phyloP scores from a whole-genome alignment of 2,329 filamentous ascomycete species.

The Fusarium abutilonis region DNA sequence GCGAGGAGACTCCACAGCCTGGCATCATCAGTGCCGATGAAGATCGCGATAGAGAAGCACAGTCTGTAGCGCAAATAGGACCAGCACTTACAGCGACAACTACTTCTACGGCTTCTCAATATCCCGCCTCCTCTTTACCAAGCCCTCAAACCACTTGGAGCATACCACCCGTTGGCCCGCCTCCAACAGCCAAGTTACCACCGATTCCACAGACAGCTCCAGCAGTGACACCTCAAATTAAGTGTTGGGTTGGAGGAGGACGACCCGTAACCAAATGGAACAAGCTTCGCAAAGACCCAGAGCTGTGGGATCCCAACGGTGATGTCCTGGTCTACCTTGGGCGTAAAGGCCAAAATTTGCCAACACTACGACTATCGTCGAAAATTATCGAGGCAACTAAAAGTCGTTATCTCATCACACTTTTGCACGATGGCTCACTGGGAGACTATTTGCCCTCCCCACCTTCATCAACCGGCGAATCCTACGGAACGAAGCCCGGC shows the following conservation, averaged over 20 bases:
- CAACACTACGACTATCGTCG: conserved; percentile 67
- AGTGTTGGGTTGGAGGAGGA: conserved; percentile 63
- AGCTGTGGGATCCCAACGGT: conserved; percentile 69
- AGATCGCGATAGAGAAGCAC: conserved; percentile 19
- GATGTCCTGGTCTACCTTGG: conserved; percentile 68
- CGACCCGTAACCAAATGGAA: conserved; percentile 63
- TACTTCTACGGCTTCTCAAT: conserved; percentile 31
- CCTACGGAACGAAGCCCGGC: conserved; percentile 50
- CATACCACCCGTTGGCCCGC: conserved; percentile 47
- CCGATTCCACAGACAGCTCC: conserved; percentile 49
- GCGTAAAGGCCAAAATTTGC: conserved; percentile 57
- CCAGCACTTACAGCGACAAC: conserved; percentile 18
- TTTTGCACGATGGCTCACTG: conserved; percentile 63
- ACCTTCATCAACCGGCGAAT: conserved; percentile 54
- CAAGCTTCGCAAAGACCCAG: conserved; percentile 67
- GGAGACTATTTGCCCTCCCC: conserved; percentile 55
- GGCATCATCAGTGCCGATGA: conserved; percentile 22
- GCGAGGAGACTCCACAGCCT: conserved; percentile 37
- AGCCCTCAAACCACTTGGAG: conserved; percentile 36
- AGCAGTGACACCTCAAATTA: conserved; percentile 52
- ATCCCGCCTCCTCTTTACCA: conserved; percentile 31
- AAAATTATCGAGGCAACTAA: conserved; percentile 67
- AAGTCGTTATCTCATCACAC: conserved; percentile 62
- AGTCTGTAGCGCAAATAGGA: conserved; percentile 19
- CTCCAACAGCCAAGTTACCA: conserved; percentile 57